These are phyloP conservation scores for Lichtheimia ornata DNA, from an alignment of 371 early-diverging fungal species.

Conservation along the genomic window DNA sequence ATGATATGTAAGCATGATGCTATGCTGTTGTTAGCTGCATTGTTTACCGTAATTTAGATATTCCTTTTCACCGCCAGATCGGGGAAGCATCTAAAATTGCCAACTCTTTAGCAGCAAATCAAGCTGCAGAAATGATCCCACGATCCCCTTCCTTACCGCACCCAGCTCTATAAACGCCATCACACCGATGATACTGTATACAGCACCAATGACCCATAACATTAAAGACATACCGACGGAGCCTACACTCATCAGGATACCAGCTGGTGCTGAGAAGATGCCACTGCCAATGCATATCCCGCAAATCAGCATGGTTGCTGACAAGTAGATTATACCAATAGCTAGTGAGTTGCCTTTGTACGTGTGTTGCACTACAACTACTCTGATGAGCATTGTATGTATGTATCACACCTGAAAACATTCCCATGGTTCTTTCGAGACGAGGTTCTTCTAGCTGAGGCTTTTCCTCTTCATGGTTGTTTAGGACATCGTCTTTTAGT, in stretches of 20 bases:
- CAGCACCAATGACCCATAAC: slow-evolving; percentile 29
- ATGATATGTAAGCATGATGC: too few relatives aligned
- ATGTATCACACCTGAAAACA: slow-evolving; percentile 1
- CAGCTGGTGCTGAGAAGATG: slow-evolving; percentile 35
- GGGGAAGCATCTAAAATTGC: slow-evolving; percentile 19
- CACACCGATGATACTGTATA: slow-evolving; percentile 27
- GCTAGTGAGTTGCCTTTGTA: neutral
- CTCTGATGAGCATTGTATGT: neutral
- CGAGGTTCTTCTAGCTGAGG: neutral
- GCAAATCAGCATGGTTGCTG: slow-evolving; percentile 4
- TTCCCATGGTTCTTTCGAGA: slow-evolving; percentile 2
- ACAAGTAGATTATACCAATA: neutral
- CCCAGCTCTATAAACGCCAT: slow-evolving; percentile 36
- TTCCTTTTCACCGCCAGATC: slow-evolving; percentile 23
- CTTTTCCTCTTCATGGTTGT: neutral
- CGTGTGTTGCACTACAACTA: neutral
- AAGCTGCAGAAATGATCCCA: neutral
- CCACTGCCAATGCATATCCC: slow-evolving; percentile 33
- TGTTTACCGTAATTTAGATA: slow-evolving; percentile 14
- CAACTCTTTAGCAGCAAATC: neutral
- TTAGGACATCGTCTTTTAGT: neutral
- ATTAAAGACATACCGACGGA: slow-evolving; percentile 41
- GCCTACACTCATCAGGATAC: slow-evolving; percentile 25
- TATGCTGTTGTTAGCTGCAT: too few relatives aligned
- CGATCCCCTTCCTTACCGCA: slow-evolving; percentile 13